Evolutionary conservation across 2,329 filamentous ascomycete genomes (phyloP), one percentile per base, ranked within the genome.

Genomic region (Colletotrichum cereale): DNA sequence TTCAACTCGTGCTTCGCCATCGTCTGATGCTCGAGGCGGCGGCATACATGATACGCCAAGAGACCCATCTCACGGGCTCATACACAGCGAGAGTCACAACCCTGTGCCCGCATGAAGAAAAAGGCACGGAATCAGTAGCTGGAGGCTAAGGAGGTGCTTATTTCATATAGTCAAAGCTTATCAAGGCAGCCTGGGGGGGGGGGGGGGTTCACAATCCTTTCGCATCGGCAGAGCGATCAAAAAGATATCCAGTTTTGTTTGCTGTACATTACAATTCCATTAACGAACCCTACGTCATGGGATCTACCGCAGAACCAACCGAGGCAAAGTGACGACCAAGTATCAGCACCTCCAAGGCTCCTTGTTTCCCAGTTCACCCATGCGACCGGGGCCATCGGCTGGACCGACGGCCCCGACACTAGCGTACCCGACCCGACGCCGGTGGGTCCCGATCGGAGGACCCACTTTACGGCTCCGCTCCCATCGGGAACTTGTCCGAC

Each of bases 1-100:
- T 88, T 88, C 74, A 84, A 86, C 74, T 83, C 82, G 44, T 84
- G 83, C 74, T 89, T 88, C 80, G 86, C 86, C 1, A 88, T 88
- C 70, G 83, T 88, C 18, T 69, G 40, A 63, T 10, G n/a, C 6
- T 14, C 44, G 12, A 38, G 21, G 4, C 38, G 14, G 8, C 12
- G n/a, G n/a, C n/a, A n/a, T n/a, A n/a, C n/a, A n/a, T n/a, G n/a
- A n/a, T 16, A 24, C 53, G 53, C 34, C 6, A 5, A 24, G 11
- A 10, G 8, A 14, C 11, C 21, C 21, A 14, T 12, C 3, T 36
- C 5, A 31, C 8, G 31, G 31, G 36, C 31, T 5, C 31, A 8
- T 14, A 12, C 21, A 26, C 10, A 18, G 21, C 10, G 2, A 16
- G 24, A 26, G 21, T 56, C 34, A 12, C 53, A 14, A 14, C 3